These are phyloP conservation scores for Panaeolus cyanescens DNA, from an alignment of 768 basidiomycete species.

Conservation along the genomic window DNA sequence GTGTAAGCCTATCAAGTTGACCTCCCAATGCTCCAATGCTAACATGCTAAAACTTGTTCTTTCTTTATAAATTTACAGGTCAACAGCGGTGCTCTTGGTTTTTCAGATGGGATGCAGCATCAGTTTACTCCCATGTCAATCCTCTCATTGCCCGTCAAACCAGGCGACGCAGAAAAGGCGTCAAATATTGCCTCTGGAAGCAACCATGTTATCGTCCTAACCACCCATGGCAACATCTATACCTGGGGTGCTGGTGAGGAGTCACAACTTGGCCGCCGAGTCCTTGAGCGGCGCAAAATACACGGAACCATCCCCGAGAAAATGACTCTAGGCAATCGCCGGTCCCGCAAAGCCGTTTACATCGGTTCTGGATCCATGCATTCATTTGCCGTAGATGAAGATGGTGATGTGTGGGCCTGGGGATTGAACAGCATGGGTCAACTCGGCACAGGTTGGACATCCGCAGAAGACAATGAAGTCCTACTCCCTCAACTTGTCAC, in stretches of 20 bases:
- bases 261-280: constrained; percentile 88
- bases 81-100: constrained; percentile 84
- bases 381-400: constrained; percentile 87
- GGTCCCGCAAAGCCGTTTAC: constrained; percentile 51
- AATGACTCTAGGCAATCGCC: constrained; percentile 70
- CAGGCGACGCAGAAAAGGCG: constrained; percentile 70
- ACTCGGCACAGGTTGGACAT: constrained; percentile 59
- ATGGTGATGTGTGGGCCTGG: constrained; percentile 90
- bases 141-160: constrained; percentile 59
- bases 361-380: constrained; percentile 85
- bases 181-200: constrained; percentile 77
- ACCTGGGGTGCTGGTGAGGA: constrained; percentile 92
- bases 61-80: constrained; percentile 47
- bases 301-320: constrained; percentile 89
- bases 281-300: constrained; percentile 85
- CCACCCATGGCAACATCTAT: constrained; percentile 84
- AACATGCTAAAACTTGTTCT: constrained; percentile 6
- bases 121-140: constrained; percentile 69
- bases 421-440: constrained; percentile 93
- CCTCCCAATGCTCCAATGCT: constrained; percentile 1
- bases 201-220: constrained; percentile 90
- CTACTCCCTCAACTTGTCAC: constrained; percentile 66
- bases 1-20: constrained; percentile 51
- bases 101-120: constrained; percentile 63
- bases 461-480: constrained; percentile 52